Conservation (phyloP, 352 stramenopile species). For the Aphanomyces astaci region DNA sequence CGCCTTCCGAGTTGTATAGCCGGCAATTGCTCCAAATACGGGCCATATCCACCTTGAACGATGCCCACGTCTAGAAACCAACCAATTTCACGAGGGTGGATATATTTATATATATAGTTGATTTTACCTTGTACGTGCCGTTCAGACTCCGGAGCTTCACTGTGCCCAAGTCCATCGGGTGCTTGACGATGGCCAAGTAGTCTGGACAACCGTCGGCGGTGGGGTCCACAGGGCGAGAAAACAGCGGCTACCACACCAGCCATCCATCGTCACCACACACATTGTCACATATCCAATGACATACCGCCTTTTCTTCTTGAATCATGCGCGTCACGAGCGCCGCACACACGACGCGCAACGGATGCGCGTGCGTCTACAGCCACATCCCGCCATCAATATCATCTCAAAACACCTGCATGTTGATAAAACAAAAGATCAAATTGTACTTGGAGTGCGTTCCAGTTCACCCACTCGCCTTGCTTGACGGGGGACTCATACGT, state of each 20-base stretch:
- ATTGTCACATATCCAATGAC: too few species aligned
- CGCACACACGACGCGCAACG: conserved; percentile 47
- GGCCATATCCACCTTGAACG: conserved; percentile 72
- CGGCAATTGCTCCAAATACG: conserved; percentile 82
- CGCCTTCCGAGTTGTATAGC: conserved; percentile 67
- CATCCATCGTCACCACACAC: background rate
- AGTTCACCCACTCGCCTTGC: conserved; percentile 60
- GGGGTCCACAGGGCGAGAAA: conserved; percentile 75
- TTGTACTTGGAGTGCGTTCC: conserved; percentile 26
- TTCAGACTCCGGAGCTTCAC: conserved; percentile 51
- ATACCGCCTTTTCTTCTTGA: conserved; percentile 65
- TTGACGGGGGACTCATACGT: background rate
- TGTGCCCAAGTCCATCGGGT: conserved; percentile 82
- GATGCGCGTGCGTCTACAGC: background rate
- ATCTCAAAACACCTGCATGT: too few species aligned
- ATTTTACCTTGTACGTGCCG: conserved; percentile 60
- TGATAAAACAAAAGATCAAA: too few species aligned
- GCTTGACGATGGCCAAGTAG: conserved; percentile 71
- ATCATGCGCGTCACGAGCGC: conserved; percentile 53
- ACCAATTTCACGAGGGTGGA: background rate
- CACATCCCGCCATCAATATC: too few species aligned
- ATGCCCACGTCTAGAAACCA: conserved; percentile 53
- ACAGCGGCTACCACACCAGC: conserved; percentile 46
- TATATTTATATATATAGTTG: background rate
- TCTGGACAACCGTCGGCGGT: conserved; percentile 74